These are phyloP conservation scores for Allantophomopsis lycopodina DNA, from an alignment of 2,329 filamentous ascomycete species.

Conservation along the genomic window DNA sequence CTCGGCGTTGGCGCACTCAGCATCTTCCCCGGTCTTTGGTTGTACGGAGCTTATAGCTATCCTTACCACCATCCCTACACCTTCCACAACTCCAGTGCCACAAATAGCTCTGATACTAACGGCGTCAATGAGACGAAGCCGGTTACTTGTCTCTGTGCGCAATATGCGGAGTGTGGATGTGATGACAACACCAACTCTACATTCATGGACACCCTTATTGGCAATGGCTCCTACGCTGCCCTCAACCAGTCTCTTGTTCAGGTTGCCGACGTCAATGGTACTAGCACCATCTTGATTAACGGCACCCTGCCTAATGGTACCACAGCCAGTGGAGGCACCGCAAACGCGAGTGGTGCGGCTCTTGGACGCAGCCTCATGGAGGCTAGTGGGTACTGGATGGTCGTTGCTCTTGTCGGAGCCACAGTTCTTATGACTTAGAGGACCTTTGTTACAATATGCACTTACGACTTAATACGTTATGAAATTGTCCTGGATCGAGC, in stretches of 20 bases:
- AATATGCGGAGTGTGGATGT: conserved; percentile 46
- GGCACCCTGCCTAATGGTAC: conserved; percentile 62
- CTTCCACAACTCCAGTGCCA: conserved; percentile 29
- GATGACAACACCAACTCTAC: conserved; percentile 50
- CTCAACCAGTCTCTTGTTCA: conserved; percentile 49
- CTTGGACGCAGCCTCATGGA: conserved; percentile 3
- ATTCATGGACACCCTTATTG: conserved; percentile 49
- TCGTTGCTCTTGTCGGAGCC: conserved; percentile 13
- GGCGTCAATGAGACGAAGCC: conserved; percentile 41
- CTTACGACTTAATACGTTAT: too few relatives aligned
- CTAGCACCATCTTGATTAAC: conserved; percentile 53
- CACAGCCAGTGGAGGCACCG: conserved; percentile 32
- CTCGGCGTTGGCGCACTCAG: conserved; percentile 32
- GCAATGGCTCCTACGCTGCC: conserved; percentile 43
- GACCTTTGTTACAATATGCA: neutral
- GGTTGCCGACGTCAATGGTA: conserved; percentile 49
- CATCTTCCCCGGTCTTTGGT: conserved; percentile 40
- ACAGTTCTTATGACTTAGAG: conserved; percentile 9
- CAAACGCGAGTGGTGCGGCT: conserved; percentile 21
- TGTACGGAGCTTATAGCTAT: conserved; percentile 48
- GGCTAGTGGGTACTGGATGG: conserved; percentile 13
- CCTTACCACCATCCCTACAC: conserved; percentile 42
- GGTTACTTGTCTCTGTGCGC: conserved; percentile 46
- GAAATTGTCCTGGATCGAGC: too few relatives aligned
- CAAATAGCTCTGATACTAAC: too few relatives aligned